Percentiles rank a stretch among this genome's conserved stretches.
Evolutionary conservation across 108 stramenopile genomes (phyloP).

Genomic region (Cylindrotheca fusiformis): DNA sequence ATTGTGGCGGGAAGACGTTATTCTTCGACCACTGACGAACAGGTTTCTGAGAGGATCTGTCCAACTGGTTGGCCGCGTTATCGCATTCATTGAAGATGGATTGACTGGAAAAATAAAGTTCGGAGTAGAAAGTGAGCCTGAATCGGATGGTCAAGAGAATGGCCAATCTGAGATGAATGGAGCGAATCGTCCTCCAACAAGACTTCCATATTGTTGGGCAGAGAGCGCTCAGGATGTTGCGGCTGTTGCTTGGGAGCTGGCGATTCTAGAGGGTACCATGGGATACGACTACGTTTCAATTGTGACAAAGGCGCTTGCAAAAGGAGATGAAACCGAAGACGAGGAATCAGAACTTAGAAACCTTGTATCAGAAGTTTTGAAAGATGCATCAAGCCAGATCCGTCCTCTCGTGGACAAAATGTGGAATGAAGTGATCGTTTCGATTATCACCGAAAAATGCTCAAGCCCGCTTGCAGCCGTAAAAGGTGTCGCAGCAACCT

Average conservation of each 20-base stretch:
- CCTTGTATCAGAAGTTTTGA: constrained; percentile 56
- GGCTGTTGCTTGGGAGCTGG: constrained; percentile 82
- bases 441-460: constrained; percentile 67
- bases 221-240: constrained; percentile 75
- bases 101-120: constrained; percentile 73
- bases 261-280: constrained; percentile 65
- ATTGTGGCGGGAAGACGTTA: constrained; percentile 70
- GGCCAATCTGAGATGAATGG: constrained; percentile 26
- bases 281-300: constrained; percentile 61
- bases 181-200: constrained; percentile 13
- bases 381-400: constrained; percentile 67
- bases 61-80: constrained; percentile 69
- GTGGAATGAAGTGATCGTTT: constrained; percentile 81
- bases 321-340: constrained; percentile 35
- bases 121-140: constrained; percentile 37
- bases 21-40: constrained; percentile 69
- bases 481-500: constrained; percentile 90
- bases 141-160: constrained; percentile 12
- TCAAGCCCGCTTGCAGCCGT: constrained; percentile 74
- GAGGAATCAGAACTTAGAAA: constrained; percentile 28
- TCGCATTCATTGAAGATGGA: constrained; percentile 75
- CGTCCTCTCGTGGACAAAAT: constrained; percentile 57
- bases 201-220: constrained; percentile 70
- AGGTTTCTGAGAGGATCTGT: constrained; percentile 77
- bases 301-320: constrained; percentile 43